Evolutionary conservation across 2,329 filamentous ascomycete genomes (phyloP), one percentile per base, ranked within the genome.

Genomic region (Arthroderma uncinatum): DNA sequence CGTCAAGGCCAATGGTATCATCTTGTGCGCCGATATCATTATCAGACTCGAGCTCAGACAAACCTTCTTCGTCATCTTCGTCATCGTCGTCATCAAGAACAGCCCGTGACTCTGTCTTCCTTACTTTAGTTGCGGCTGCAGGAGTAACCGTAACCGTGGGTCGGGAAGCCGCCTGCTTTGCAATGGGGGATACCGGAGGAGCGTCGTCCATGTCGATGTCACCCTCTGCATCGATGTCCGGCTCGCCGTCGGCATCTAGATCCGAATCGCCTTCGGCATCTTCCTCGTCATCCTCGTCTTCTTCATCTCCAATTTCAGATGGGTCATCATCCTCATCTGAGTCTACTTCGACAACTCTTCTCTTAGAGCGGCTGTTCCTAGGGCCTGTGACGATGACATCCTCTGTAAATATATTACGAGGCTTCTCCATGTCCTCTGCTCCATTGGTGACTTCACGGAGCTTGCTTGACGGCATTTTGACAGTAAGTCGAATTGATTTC

Each of bases 21-120:
- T 68, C 67, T 47, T 70, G 62, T 53, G 73, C 69, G 36, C 70
- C 70, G 53, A 69, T 63, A 44, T 74, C 69, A 33, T 71, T 70
- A 50, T 76, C 74, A 9, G 74, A 73, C 4, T 74, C 74, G 2
- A 73, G 67, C 16, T 76, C 74, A 9, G 74, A 77, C 2, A 75
- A 66, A 16, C 70, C 66, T 39, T 76, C 74, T 44, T 80, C 79
- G 9, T 79, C 78, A 36, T 78, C 77, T 52, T 79, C 78, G 47
- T 79, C 78, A 28, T 75, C 73, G 19, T 73, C 71, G 4, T 71
- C 66, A 44, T 74, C 61, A 37, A 75, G 70, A 71, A 76, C 74
- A 62, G 76, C 74, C 57, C 76, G 76, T 37, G 72, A 70, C 62
- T 78, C 74, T 2, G 77, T 72, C 21, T 73, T 71, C 63, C 76